Percentiles rank a stretch among this genome's conserved stretches.
Conservation (phyloP, 345 rosid species). For the Iberis pinnata region DNA sequence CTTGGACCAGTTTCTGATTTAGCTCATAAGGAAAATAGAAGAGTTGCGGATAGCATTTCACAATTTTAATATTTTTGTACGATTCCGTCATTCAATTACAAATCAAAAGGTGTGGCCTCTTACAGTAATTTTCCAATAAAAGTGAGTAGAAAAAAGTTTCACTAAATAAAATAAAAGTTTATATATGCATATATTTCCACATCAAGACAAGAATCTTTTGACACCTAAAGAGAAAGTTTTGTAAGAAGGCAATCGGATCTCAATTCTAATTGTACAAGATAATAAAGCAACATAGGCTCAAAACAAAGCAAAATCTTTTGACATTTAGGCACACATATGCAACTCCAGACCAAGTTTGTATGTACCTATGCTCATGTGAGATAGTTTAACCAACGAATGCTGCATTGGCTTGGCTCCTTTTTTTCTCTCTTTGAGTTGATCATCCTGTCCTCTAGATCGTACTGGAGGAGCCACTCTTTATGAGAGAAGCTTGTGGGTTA, state of each 20-base stretch:
- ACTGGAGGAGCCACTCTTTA: conserved; percentile 47
- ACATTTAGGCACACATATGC: conserved; percentile 5
- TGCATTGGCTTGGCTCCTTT: conserved; percentile 1
- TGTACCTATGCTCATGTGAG: conserved; percentile 10
- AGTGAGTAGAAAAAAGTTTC: neutral
- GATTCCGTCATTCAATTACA: neutral
- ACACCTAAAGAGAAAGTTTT: conserved; percentile 13
- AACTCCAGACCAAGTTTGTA: conserved; percentile 14
- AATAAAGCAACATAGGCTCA: conserved; percentile 16
- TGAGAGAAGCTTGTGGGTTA: conserved; percentile 51
- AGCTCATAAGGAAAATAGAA: too few species aligned
- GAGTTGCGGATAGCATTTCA: too few species aligned
- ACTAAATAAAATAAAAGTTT: neutral
- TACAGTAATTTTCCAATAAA: conserved; percentile 14
- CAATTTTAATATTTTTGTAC: neutral
- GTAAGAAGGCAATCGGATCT: conserved; percentile 2
- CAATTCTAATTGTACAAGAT: conserved; percentile 24
- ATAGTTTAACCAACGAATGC: neutral
- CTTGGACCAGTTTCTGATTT: too few species aligned
- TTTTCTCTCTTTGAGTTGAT: conserved; percentile 24
- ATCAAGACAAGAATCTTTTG: conserved; percentile 14
- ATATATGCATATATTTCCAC: conserved; percentile 7
- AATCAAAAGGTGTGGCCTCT: neutral
- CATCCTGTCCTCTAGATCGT: conserved; percentile 34
- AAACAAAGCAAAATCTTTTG: neutral